phyloP scores from a whole-genome alignment of 1,284 basidiomycete genomes.

The Pseudomicrostroma phylloplanum region DNA sequence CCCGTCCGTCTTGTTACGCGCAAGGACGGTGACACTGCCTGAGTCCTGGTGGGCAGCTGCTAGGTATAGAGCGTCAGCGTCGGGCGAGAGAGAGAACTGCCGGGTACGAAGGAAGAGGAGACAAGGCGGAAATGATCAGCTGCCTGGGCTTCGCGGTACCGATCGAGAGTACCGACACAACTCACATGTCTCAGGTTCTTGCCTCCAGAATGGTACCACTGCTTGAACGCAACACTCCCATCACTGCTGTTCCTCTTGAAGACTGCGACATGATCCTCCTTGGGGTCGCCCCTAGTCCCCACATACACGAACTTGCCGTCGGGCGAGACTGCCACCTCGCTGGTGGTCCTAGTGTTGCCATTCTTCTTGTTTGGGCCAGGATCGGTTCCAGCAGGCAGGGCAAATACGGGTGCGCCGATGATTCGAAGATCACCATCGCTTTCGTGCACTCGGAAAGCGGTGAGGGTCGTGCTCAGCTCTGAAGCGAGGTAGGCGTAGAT shows the following conservation, averaged over 20 bases:
- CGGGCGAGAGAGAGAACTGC: constrained; percentile 16
- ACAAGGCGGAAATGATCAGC: no score
- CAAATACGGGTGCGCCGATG: constrained; percentile 19
- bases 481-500: constrained; percentile 28
- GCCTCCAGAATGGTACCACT: constrained; percentile 30
- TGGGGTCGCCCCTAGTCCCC: constrained; percentile 24
- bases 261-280: constrained; percentile 33
- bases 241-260: constrained; percentile 16
- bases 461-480: constrained; percentile 30
- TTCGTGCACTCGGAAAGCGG: constrained; percentile 19
- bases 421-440: constrained; percentile 14
- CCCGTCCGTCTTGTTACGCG: constrained; percentile 17
- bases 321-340: constrained; percentile 34
- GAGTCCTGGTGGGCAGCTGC: constrained; percentile 29
- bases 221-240: constrained; percentile 19
- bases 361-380: constrained; percentile 18
- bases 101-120: constrained; percentile 5
- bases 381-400: constrained; percentile 25
- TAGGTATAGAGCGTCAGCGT: constrained; percentile 24
- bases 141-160: no score
- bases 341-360: constrained; percentile 24
- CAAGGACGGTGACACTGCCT: constrained; percentile 27
- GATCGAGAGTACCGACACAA: no score
- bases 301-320: constrained; percentile 31
- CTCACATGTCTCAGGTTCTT: constrained; percentile 19